A percentile compares a stretch with the other conserved stretches of the same genome.
These are phyloP conservation scores for Phymatotrichopsis omnivora DNA, from an alignment of 2,329 filamentous ascomycete genomes.

Conservation along the genomic window DNA sequence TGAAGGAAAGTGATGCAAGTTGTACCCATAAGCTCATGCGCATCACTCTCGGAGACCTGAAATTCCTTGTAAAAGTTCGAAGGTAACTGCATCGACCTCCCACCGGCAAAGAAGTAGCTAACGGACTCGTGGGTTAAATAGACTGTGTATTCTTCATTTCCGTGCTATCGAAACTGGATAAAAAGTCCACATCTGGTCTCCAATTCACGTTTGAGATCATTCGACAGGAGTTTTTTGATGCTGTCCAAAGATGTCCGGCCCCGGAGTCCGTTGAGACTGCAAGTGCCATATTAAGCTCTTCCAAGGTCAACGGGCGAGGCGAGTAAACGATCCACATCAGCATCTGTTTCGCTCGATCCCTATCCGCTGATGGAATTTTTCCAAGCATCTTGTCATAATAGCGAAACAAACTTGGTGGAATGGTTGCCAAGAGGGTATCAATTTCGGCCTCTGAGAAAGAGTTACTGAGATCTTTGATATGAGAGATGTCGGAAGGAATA, in stretches of 20 bases:
- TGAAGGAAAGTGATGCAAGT: neutral
- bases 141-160: neutral
- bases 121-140: too few species aligned
- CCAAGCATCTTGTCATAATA: conserved; percentile 3
- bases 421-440: neutral
- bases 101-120: too few species aligned
- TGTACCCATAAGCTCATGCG: neutral
- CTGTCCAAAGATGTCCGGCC: too few species aligned
- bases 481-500: conserved; percentile 9
- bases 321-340: conserved; percentile 13
- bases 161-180: too few species aligned
- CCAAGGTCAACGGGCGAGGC: neutral
- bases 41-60: neutral
- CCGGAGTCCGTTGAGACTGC: neutral
- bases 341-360: conserved; percentile 2
- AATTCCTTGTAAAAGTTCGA: neutral
- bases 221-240: neutral
- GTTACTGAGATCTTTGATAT: conserved; percentile 6
- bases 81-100: too few species aligned
- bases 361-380: neutral
- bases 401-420: conserved; percentile 2
- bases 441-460: neutral
- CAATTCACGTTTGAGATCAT: neutral
- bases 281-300: conserved; percentile 1
- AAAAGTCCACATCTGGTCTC: too few species aligned